A percentile compares a stretch with the other conserved stretches of the same genome.
These are phyloP conservation scores for Neostapfia colusana DNA, from an alignment of 176 grass and related monocot species.

Conservation along the genomic window DNA sequence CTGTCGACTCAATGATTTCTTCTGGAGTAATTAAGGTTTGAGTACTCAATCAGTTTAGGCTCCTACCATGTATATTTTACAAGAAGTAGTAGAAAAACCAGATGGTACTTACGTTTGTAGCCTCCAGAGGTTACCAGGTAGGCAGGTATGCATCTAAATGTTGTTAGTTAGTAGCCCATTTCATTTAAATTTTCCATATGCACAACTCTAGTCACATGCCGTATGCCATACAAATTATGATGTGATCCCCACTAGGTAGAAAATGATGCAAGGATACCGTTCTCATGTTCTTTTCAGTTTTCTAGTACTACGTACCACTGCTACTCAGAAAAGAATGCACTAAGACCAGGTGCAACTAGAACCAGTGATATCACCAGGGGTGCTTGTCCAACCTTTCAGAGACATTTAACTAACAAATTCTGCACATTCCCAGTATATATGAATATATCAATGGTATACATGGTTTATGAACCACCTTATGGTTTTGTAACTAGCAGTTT, in stretches of 20 bases:
- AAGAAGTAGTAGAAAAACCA: background rate
- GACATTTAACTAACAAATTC: slow-evolving; percentile 11
- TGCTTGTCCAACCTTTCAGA: slow-evolving; percentile 3
- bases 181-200: slow-evolving; percentile 19
- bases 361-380: too few relatives aligned
- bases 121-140: background rate
- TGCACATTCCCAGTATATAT: background rate
- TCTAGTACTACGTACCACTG: slow-evolving; percentile 11
- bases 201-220: slow-evolving; percentile 17
- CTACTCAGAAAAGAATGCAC: background rate
- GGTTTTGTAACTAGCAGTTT: background rate
- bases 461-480: background rate
- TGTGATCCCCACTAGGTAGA: slow-evolving; percentile 20
- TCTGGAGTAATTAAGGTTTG: background rate
- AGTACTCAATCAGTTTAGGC: background rate
- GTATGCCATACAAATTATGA: slow-evolving; percentile 23
- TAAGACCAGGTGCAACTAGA: background rate
- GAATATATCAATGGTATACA: background rate
- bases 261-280: slow-evolving; percentile 24
- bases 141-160: slow-evolving; percentile 14
- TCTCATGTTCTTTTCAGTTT: background rate
- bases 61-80: background rate
- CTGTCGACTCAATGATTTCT: background rate
- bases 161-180: slow-evolving; percentile 32
- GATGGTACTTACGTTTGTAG: background rate